phyloP scores from a whole-genome alignment of 805 yeast species.

The Candida boleticola region DNA sequence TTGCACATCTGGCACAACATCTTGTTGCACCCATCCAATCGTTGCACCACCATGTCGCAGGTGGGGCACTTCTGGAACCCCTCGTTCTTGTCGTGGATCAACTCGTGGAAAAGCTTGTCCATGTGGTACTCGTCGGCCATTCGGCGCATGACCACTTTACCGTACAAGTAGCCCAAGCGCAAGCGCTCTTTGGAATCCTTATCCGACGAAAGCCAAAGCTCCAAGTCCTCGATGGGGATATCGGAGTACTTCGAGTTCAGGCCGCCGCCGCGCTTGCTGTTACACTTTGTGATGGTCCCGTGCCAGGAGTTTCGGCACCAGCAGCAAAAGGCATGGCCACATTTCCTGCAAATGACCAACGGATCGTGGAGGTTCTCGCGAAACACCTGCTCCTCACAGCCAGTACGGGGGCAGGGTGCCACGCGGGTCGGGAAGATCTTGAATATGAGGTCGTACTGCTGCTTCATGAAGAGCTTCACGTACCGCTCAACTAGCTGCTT shows the following conservation, averaged over 20 bases:
- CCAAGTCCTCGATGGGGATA: constrained; percentile 31
- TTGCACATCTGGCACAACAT: constrained; percentile 55
- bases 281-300: constrained; percentile 49
- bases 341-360: constrained; percentile 47
- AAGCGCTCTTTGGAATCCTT: constrained; percentile 29
- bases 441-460: constrained; percentile 42
- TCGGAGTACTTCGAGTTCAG: constrained; percentile 21
- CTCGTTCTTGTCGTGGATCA: constrained; percentile 40
- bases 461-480: constrained; percentile 30
- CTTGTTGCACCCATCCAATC: constrained; percentile 63
- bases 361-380: constrained; percentile 45
- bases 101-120: constrained; percentile 44
- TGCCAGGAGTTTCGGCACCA: constrained; percentile 63
- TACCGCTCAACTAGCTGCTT: constrained; percentile 35
- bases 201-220: constrained; percentile 30
- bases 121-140: constrained; percentile 47
- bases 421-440: constrained; percentile 48
- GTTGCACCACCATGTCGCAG: constrained; percentile 49
- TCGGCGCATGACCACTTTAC: constrained; percentile 38
- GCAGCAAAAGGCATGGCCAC: constrained; percentile 55
- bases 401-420: constrained; percentile 47
- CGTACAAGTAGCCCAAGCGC: constrained; percentile 42
- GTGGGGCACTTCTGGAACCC: constrained; percentile 51
- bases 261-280: constrained; percentile 10
- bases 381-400: constrained; percentile 47